Evolutionary conservation across 192 early-diverging fungal species (phyloP).

Genomic region (Haplosporangium gracile): DNA sequence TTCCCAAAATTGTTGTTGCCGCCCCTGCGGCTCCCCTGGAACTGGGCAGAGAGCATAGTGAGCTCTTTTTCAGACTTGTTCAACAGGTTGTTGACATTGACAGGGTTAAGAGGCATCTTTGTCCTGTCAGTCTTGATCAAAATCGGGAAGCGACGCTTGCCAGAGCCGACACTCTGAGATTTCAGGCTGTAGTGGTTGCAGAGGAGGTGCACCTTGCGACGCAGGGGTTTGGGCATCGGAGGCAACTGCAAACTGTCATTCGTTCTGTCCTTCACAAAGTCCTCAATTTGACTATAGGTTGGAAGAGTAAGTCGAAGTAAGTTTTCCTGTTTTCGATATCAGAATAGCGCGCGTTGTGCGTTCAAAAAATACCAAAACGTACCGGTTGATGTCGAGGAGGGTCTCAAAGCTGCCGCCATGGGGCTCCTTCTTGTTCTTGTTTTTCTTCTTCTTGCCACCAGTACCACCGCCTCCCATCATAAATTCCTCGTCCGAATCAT

Average conservation of each 20-base stretch:
- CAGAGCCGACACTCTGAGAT: conserved; percentile 62
- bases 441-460: conserved; percentile 33
- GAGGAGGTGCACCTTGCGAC: conserved; percentile 61
- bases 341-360: no score
- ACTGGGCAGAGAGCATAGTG: conserved; percentile 33
- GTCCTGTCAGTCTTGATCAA: conserved; percentile 62
- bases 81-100: conserved; percentile 57
- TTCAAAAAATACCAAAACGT: background rate
- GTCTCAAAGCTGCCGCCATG: conserved; percentile 38
- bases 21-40: conserved; percentile 40
- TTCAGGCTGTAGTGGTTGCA: conserved; percentile 61
- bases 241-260: conserved; percentile 54
- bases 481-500: conserved; percentile 44
- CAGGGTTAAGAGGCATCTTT: conserved; percentile 57
- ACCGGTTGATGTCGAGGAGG: conserved; percentile 44
- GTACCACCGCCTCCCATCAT: conserved; percentile 6
- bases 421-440: conserved; percentile 49
- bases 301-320: no score
- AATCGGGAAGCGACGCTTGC: conserved; percentile 52
- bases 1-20: conserved; percentile 14
- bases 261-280: conserved; percentile 43
- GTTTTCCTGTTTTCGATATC: no score
- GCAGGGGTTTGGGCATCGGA: conserved; percentile 59
- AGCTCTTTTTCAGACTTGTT: conserved; percentile 52
- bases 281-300: conserved; percentile 29